Base-by-base conservation (phyloP, 2,329 filamentous ascomycete species). In the Stenocarpella maydis region DNA sequence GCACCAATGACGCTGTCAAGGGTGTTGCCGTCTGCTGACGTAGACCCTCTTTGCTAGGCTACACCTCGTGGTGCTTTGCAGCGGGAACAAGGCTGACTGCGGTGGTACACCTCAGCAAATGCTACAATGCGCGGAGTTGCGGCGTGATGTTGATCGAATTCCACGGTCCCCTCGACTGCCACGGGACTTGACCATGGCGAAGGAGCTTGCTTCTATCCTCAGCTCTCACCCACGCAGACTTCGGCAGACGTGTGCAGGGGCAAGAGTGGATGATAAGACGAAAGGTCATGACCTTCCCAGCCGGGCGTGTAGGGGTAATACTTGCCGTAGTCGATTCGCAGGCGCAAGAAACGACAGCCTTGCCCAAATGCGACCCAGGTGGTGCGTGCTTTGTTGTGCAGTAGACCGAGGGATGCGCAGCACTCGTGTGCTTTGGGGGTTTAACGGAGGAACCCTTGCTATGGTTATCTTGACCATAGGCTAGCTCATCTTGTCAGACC, bases 391-490 rank as follows among this genome's bases (percentile, higher is more conserved):
- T 9, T 34, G 26, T 41, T 15, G n/a, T 14, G 8, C 41, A 34
- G 41, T 34, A 45, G 34, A 28, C 39, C 21, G 4, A 19, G 26
- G 34, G n/a, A 14, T 28, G 43, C 14, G 28, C 24, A 17, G 58
- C 43, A 63, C 43, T 63, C 58, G 39, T 12, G 12, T 63, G 12
- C 58, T 49, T 63, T 37, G 58, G 58, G 43, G 28, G 49, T 63
- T 63, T 49, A 34, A 37, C 65, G 65, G 52, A 58, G 39, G 47
- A 67, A 61, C 63, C 49, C 37, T 49, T 65, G 43, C 61, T 67
- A 69, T 67, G 68, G 68, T 69, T 69, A 69, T 69, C 47, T 69
- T 50, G 41, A 45, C 10, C 45, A 49, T 31, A n/a, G n/a, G n/a
- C n/a, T 31, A 55, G 55, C 58, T 43, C 58, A 63, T 43, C 37